phyloP scores from a whole-genome alignment of 2,329 filamentous ascomycete genomes.

The Purpureocillium takamizusanense region DNA sequence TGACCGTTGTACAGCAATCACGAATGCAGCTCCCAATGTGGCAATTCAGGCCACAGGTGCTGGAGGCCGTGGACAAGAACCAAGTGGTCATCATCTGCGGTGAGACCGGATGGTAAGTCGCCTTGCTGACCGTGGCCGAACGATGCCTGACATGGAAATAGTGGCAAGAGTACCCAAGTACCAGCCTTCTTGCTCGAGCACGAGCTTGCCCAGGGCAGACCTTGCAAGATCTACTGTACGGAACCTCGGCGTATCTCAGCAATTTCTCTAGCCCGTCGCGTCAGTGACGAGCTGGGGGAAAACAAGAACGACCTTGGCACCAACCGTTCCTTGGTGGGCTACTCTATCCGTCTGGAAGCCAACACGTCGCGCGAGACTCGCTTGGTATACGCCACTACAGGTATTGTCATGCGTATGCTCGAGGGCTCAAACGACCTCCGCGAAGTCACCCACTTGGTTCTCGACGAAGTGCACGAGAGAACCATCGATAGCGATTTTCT shows the following conservation, averaged over 20 bases:
- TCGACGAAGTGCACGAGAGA: conserved; percentile 97
- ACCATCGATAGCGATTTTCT: conserved; percentile 96
- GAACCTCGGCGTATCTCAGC: conserved; percentile 94
- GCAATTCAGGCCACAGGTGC: conserved; percentile 68
- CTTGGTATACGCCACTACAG: conserved; percentile 79
- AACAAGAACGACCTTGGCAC: conserved; percentile 74
- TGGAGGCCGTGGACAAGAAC: conserved; percentile 66
- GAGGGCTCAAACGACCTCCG: conserved; percentile 78
- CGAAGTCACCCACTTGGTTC: conserved; percentile 85
- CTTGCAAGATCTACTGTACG: conserved; percentile 91
- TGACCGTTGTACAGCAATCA: conserved; percentile 30
- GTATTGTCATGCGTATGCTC: conserved; percentile 97
- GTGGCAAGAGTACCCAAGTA: conserved; percentile 96
- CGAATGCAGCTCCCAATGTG: conserved; percentile 85
- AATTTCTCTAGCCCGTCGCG: conserved; percentile 83
- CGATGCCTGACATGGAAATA: conserved; percentile 17
- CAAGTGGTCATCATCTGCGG: conserved; percentile 91
- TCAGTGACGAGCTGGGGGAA: conserved; percentile 92
- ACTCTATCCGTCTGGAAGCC: conserved; percentile 86
- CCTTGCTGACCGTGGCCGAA: background rate
- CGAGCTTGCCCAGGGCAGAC: conserved; percentile 67
- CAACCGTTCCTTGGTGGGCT: conserved; percentile 75
- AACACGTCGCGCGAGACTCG: conserved; percentile 75
- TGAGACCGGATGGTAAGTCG: conserved; percentile 72
- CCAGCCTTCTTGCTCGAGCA: conserved; percentile 89